Evolutionary conservation across 441 rosid species (phyloP).

Genomic region (Adansonia grandidieri): DNA sequence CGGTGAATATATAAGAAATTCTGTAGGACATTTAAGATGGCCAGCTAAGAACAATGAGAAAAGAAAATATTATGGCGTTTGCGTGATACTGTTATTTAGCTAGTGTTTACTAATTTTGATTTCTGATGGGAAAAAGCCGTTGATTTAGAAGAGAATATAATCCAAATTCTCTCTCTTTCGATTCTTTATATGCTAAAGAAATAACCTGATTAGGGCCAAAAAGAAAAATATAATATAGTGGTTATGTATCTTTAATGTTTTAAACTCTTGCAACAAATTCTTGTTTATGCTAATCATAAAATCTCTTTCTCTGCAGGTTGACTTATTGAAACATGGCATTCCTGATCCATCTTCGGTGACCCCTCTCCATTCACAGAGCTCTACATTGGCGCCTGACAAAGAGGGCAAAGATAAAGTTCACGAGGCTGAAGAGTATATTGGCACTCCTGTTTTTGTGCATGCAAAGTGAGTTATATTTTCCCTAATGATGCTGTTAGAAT

Average conservation of each 20-base stretch:
- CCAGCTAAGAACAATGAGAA: background rate
- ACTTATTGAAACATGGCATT: slow-evolving; percentile 78
- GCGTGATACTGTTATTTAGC: background rate
- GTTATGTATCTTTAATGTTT: background rate
- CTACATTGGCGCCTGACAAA: slow-evolving; percentile 51
- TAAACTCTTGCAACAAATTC: background rate
- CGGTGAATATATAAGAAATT: background rate
- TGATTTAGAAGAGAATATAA: background rate
- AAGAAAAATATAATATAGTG: background rate
- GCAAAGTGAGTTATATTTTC: slow-evolving; percentile 59
- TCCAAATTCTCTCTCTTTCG: background rate
- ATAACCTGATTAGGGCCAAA: slow-evolving; percentile 14
- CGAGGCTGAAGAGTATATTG: slow-evolving; percentile 66
- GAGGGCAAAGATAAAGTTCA: slow-evolving; percentile 53
- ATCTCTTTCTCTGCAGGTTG: slow-evolving; percentile 56
- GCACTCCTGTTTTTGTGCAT: slow-evolving; percentile 77
- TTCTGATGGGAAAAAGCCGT: slow-evolving; percentile 4
- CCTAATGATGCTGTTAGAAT: background rate
- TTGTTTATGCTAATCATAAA: slow-evolving; percentile 6
- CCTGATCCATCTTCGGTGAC: slow-evolving; percentile 74
- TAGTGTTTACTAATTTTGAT: background rate
- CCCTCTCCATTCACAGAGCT: slow-evolving; percentile 47
- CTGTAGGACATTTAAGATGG: background rate
- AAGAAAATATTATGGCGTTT: background rate
- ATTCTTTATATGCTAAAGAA: background rate